These are phyloP conservation scores for Dictyostelium capitatum DNA, from an alignment of 78 protist species.

Conservation along the genomic window DNA sequence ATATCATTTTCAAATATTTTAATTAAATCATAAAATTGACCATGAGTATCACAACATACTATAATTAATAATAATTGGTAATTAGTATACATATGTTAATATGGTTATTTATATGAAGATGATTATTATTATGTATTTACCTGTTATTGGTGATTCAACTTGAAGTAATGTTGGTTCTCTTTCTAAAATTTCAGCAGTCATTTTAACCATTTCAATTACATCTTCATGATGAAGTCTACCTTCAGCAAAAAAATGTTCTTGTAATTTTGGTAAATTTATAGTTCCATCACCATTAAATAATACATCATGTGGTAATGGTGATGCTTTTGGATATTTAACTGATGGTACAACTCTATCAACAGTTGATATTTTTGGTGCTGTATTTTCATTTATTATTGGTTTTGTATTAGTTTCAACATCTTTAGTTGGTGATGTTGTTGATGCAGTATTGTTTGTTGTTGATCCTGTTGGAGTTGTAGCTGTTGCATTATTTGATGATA, in stretches of 20 bases:
- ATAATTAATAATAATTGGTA: constrained; percentile 11
- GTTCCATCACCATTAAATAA: constrained; percentile 58
- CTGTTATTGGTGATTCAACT: constrained; percentile 76
- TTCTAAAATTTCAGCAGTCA: constrained; percentile 70
- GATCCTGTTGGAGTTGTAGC: background rate
- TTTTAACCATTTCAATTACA: constrained; percentile 71
- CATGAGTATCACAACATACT: constrained; percentile 96
- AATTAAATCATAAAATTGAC: constrained; percentile 95
- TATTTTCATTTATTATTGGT: constrained; percentile 21
- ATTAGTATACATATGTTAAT: background rate
- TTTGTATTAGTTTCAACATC: constrained; percentile 8
- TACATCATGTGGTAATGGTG: constrained; percentile 55
- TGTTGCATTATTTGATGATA: background rate
- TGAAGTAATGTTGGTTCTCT: constrained; percentile 65
- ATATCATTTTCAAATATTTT: constrained; percentile 90
- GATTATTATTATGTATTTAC: background rate
- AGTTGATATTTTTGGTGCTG: constrained; percentile 7
- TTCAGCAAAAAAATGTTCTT: constrained; percentile 80
- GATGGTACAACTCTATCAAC: constrained; percentile 70
- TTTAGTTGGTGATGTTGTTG: background rate
- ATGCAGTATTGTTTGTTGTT: background rate
- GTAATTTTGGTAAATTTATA: constrained; percentile 63
- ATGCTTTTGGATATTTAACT: constrained; percentile 65
- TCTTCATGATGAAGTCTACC: constrained; percentile 74
- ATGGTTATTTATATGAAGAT: background rate